Conservation (phyloP, 73 alveolate genomes). For the Paramecium octaurelia region DNA sequence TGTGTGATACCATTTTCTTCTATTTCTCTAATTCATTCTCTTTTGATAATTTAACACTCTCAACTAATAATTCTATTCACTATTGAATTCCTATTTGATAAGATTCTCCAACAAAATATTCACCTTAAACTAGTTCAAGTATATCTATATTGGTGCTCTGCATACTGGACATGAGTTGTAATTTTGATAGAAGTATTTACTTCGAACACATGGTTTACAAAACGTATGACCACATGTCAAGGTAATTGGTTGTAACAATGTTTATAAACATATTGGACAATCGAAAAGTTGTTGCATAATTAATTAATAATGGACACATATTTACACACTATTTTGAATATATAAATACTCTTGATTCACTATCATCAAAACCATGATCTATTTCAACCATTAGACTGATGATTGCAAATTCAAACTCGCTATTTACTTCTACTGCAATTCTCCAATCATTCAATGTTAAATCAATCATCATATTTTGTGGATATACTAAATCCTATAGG, state of each 20-base stretch:
- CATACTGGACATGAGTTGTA: conserved; percentile 9
- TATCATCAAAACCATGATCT: background rate
- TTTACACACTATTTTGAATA: background rate
- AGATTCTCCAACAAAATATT: background rate
- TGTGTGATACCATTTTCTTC: background rate
- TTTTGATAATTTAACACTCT: background rate
- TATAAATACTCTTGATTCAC: background rate
- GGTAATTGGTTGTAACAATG: conserved; percentile 45
- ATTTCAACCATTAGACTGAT: no score
- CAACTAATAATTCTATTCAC: background rate
- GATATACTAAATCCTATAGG: no score
- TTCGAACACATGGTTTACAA: conserved; percentile 53
- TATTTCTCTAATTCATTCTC: background rate
- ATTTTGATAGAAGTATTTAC: background rate
- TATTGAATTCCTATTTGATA: background rate
- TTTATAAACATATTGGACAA: conserved; percentile 43
- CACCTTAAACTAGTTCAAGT: background rate
- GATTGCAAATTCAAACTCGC: no score
- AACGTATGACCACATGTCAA: conserved; percentile 63
- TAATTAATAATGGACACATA: background rate
- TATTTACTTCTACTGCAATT: no score
- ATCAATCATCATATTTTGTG: no score
- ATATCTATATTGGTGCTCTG: conserved; percentile 28
- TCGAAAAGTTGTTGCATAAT: conserved; percentile 11
- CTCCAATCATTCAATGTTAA: no score